These are phyloP conservation scores for Ustilago xerochloae DNA, from an alignment of 1,284 basidiomycete genomes.

Conservation along the genomic window DNA sequence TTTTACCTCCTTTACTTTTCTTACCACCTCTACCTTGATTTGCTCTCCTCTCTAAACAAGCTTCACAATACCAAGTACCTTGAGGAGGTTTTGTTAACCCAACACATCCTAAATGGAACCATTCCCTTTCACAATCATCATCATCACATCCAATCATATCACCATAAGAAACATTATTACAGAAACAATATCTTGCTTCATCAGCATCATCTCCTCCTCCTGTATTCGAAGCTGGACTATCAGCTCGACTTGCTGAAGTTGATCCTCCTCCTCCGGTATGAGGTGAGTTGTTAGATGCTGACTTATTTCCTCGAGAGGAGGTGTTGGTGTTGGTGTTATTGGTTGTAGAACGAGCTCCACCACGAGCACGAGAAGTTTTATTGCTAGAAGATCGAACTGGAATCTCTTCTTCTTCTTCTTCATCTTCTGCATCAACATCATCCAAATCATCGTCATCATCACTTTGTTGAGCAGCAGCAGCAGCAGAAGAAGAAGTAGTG, in stretches of 20 bases:
- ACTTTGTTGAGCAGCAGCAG: slow-evolving; percentile 34
- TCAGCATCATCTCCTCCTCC: slow-evolving; percentile 67
- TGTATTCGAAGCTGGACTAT: slow-evolving; percentile 21
- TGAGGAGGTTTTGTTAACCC: slow-evolving; percentile 75
- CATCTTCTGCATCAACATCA: slow-evolving; percentile 37
- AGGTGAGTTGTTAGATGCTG: slow-evolving; percentile 27
- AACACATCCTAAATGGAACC: slow-evolving; percentile 84
- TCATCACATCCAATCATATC: slow-evolving; percentile 99
- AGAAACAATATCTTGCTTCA: slow-evolving; percentile 85
- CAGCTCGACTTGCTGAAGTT: slow-evolving; percentile 30
- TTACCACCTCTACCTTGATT: slow-evolving; percentile 29
- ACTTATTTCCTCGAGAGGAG: slow-evolving; percentile 19
- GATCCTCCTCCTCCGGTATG: slow-evolving; percentile 37
- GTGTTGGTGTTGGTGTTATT: slow-evolving; percentile 12
- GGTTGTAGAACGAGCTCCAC: slow-evolving; percentile 8
- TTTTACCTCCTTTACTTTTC: slow-evolving; percentile 41
- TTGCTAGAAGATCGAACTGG: slow-evolving; percentile 10
- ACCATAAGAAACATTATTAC: slow-evolving; percentile 85
- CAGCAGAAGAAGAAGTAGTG: no score
- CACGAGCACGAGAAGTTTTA: slow-evolving; percentile 22
- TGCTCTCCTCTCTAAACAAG: slow-evolving; percentile 59
- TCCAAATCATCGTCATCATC: slow-evolving; percentile 45
- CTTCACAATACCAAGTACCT: slow-evolving; percentile 78
- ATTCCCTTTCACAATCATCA: slow-evolving; percentile 87
- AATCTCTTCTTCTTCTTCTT: slow-evolving; percentile 16